Evolutionary conservation across 2,329 filamentous ascomycete species (phyloP).

Genomic region (Sarocladium oryzae): DNA sequence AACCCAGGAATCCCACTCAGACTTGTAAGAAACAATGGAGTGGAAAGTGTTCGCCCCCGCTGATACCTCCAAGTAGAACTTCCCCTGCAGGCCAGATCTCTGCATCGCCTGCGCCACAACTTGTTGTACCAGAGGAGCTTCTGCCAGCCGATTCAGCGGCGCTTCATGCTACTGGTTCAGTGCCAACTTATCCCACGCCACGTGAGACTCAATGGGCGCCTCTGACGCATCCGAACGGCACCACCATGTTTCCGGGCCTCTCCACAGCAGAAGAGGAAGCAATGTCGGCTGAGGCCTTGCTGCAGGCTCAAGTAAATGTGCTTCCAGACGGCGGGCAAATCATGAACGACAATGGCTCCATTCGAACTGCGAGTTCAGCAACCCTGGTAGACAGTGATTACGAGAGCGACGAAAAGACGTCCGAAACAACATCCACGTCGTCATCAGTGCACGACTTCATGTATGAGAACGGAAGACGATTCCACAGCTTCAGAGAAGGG

Average conservation of each 20-base stretch:
- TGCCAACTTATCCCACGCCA: not conserved
- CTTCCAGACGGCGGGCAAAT: not conserved
- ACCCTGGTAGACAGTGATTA: constrained; percentile 25
- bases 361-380: not conserved
- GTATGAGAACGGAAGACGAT: constrained; percentile 36
- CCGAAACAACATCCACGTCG: not conserved
- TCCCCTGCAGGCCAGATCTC: too few species aligned
- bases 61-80: too few species aligned
- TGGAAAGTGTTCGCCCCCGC: too few species aligned
- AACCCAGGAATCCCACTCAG: too few species aligned
- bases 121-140: too few species aligned
- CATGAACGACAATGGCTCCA: not conserved
- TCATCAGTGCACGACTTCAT: constrained; percentile 23
- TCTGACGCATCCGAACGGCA: constrained; percentile 32
- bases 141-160: too few species aligned
- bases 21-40: too few species aligned
- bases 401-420: constrained; percentile 10
- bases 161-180: too few species aligned
- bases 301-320: constrained; percentile 15
- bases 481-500: constrained; percentile 35
- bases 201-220: constrained; percentile 20
- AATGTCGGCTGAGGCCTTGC: constrained; percentile 29
- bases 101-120: too few species aligned
- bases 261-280: constrained; percentile 28
- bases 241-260: constrained; percentile 29